Evolutionary conservation across 169 alveolate species (phyloP).

Genomic region (Cryptosporidium canis): DNA sequence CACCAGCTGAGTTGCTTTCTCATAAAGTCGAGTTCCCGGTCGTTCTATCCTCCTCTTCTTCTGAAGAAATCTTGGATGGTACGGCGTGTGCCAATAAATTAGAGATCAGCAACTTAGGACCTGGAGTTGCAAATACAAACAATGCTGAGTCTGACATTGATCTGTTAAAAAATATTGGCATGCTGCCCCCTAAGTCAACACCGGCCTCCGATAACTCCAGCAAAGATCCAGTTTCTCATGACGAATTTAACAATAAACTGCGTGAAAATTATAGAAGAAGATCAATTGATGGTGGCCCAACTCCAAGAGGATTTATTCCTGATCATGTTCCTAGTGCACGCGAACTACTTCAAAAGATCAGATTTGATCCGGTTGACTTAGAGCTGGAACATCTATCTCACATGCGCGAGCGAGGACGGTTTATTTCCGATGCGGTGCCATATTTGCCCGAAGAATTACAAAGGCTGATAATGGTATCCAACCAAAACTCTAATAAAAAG

Average conservation of each 20-base stretch:
- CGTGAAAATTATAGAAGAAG: constrained; percentile 62
- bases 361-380: constrained; percentile 65
- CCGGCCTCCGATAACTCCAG: background rate
- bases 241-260: constrained; percentile 23
- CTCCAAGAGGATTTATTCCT: constrained; percentile 71
- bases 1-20: constrained; percentile 71
- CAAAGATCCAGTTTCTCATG: background rate
- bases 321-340: constrained; percentile 74
- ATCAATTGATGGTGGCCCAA: constrained; percentile 72
- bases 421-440: constrained; percentile 71
- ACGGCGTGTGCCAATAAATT: background rate
- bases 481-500: constrained; percentile 45
- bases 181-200: constrained; percentile 4
- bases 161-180: constrained; percentile 19
- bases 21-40: constrained; percentile 63
- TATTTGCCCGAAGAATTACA: constrained; percentile 66
- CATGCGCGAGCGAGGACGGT: constrained; percentile 70
- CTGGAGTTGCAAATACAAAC: background rate
- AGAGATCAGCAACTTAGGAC: no score
- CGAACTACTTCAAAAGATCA: constrained; percentile 66
- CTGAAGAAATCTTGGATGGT: background rate
- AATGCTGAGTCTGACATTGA: background rate
- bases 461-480: constrained; percentile 55
- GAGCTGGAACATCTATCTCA: constrained; percentile 61
- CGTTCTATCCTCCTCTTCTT: constrained; percentile 39